These are phyloP conservation scores for Aspergillus nanangensis DNA, from an alignment of 495 filamentous ascomycete species.

Conservation along the genomic window DNA sequence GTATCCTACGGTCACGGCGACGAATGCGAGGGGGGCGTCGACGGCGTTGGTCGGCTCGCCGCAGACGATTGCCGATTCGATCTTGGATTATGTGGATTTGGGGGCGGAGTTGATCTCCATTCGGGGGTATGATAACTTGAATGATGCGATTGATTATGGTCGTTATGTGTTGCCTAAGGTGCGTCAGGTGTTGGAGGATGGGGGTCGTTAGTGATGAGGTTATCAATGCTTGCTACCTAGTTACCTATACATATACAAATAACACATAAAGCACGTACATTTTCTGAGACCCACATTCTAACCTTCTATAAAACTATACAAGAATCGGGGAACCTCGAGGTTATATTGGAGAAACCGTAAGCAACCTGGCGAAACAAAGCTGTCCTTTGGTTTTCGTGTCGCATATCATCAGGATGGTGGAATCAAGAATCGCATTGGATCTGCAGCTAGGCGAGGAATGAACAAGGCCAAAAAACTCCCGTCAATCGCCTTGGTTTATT, in stretches of 20 bases:
- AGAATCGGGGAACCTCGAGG: too few relatives aligned
- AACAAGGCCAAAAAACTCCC: not conserved
- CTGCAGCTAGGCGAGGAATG: not conserved
- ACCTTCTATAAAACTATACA: too few relatives aligned
- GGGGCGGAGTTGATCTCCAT: conserved; percentile 51
- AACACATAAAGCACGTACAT: too few relatives aligned
- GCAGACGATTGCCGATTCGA: conserved; percentile 43
- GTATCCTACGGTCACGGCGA: conserved; percentile 53
- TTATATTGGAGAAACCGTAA: too few relatives aligned
- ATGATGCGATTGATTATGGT: conserved; percentile 51
- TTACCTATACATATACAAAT: too few relatives aligned
- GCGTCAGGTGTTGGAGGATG: conserved; percentile 32
- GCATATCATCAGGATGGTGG: too few relatives aligned
- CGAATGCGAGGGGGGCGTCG: conserved; percentile 50
- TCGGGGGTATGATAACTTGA: conserved; percentile 51
- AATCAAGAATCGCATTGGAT: not conserved
- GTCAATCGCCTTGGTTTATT: not conserved
- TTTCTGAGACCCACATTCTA: too few relatives aligned
- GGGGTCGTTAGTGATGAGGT: not conserved
- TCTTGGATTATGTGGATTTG: conserved; percentile 50
- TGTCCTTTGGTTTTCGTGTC: too few relatives aligned
- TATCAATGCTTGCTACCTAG: too few relatives aligned
- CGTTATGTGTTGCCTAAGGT: conserved; percentile 45
- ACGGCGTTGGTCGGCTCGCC: conserved; percentile 49
- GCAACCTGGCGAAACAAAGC: too few relatives aligned